phyloP scores from a whole-genome alignment of 1,139 yeast species.

The Meyerozyma guilliermondii region DNA sequence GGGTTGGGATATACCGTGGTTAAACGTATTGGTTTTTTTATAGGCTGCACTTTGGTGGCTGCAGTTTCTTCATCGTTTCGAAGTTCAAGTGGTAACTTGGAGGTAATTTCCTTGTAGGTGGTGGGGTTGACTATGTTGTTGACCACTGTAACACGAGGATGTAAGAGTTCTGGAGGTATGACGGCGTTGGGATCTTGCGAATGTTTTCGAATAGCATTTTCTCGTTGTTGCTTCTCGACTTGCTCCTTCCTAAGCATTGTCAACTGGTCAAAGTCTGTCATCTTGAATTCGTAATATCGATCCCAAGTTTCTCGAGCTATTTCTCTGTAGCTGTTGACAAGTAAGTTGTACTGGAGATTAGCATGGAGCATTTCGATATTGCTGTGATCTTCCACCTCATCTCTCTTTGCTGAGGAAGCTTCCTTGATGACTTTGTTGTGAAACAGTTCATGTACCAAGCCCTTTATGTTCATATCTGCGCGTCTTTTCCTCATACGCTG shows the following conservation, averaged over 20 bases:
- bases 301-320: slow-evolving; percentile 39
- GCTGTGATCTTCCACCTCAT: slow-evolving; percentile 31
- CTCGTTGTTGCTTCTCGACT: slow-evolving; percentile 7
- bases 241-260: slow-evolving; percentile 17
- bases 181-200: slow-evolving; percentile 8
- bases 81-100: slow-evolving; percentile 30
- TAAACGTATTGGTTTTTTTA: slow-evolving; percentile 34
- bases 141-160: not conserved
- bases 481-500: slow-evolving; percentile 9
- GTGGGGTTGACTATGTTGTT: not conserved
- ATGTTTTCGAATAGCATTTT: not conserved
- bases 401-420: slow-evolving; percentile 24
- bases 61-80: slow-evolving; percentile 16
- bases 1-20: slow-evolving; percentile 28
- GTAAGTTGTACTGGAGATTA: slow-evolving; percentile 36
- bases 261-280: slow-evolving; percentile 37
- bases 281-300: slow-evolving; percentile 34
- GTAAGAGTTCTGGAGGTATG: not conserved
- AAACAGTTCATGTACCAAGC: slow-evolving; percentile 34
- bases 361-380: slow-evolving; percentile 44
- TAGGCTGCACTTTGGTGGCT: slow-evolving; percentile 17
- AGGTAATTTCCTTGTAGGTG: slow-evolving; percentile 20
- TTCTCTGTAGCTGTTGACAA: slow-evolving; percentile 37
- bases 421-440: slow-evolving; percentile 28
- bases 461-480: slow-evolving; percentile 22